phyloP scores from a whole-genome alignment of 179 eudicot genomes.

The Spinacia oleracea region DNA sequence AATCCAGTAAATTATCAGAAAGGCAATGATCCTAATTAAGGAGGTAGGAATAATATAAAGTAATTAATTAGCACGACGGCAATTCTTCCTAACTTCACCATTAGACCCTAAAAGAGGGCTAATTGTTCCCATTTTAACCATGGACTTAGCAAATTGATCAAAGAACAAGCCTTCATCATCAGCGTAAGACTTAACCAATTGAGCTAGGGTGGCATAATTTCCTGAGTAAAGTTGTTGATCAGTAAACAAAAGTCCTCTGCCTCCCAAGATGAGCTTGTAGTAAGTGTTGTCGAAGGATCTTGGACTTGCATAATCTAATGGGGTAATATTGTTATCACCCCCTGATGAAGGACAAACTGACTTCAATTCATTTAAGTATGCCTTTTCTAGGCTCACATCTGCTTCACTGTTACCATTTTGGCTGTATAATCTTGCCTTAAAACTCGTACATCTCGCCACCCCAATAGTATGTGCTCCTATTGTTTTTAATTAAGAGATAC shows the following conservation, averaged over 20 bases:
- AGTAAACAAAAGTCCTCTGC: constrained; percentile 69
- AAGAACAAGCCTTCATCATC: constrained; percentile 58
- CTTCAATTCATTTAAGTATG: constrained; percentile 57
- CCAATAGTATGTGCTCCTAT: constrained; percentile 88
- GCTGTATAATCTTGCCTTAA: constrained; percentile 78
- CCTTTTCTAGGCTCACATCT: constrained; percentile 59
- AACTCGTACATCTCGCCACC: constrained; percentile 66
- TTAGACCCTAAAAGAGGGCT: constrained; percentile 62
- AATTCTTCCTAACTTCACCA: constrained; percentile 73
- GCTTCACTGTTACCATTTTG: constrained; percentile 71
- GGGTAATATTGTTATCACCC: constrained; percentile 69
- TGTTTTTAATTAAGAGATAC: neutral
- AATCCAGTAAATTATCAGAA: constrained; percentile 11
- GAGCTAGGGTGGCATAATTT: constrained; percentile 35
- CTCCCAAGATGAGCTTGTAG: constrained; percentile 67
- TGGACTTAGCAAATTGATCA: constrained; percentile 71
- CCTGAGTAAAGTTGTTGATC: constrained; percentile 76
- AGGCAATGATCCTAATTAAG: constrained; percentile 11
- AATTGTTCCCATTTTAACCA: constrained; percentile 78
- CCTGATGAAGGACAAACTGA: constrained; percentile 62
- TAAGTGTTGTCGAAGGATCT: constrained; percentile 72
- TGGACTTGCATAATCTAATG: constrained; percentile 71
- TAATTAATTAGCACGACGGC: constrained; percentile 50
- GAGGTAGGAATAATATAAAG: neutral
- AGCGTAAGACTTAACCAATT: constrained; percentile 63